phyloP scores from a whole-genome alignment of 225 moss, liverwort and hornwort genomes.

The Ulota crispa region DNA sequence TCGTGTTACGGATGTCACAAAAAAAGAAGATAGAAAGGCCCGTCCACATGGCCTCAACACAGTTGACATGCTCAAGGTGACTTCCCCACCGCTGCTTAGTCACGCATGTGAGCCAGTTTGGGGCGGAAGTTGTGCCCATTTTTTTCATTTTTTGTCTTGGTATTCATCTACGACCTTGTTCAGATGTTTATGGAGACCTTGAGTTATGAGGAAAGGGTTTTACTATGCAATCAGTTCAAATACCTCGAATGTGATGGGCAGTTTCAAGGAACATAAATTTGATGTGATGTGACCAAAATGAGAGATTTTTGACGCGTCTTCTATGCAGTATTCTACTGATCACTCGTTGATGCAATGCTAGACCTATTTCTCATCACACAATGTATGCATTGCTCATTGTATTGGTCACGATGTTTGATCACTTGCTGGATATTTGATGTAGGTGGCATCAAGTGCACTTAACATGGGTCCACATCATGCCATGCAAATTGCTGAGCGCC shows the following conservation, averaged over 20 bases:
- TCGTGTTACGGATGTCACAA: conserved; percentile 73
- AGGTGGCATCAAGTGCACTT: conserved; percentile 97
- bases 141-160: not conserved
- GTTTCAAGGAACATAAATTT: conserved; percentile 10
- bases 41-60: conserved; percentile 96
- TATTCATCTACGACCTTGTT: conserved; percentile 1
- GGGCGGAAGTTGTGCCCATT: not conserved
- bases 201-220: conserved; percentile 9
- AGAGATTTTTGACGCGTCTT: not conserved
- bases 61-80: conserved; percentile 97
- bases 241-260: conserved; percentile 9
- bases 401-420: conserved; percentile 14
- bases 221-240: not conserved
- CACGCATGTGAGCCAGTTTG: not conserved
- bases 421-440: conserved; percentile 23
- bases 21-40: conserved; percentile 89
- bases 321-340: conserved; percentile 13
- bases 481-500: conserved; percentile 98
- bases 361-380: not conserved
- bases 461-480: conserved; percentile 96
- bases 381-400: not conserved
- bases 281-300: conserved; percentile 14
- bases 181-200: conserved; percentile 14
- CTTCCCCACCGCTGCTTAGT: conserved; percentile 19
- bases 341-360: not conserved